phyloP scores from a whole-genome alignment of 805 yeast genomes.

The Candida anglica region DNA sequence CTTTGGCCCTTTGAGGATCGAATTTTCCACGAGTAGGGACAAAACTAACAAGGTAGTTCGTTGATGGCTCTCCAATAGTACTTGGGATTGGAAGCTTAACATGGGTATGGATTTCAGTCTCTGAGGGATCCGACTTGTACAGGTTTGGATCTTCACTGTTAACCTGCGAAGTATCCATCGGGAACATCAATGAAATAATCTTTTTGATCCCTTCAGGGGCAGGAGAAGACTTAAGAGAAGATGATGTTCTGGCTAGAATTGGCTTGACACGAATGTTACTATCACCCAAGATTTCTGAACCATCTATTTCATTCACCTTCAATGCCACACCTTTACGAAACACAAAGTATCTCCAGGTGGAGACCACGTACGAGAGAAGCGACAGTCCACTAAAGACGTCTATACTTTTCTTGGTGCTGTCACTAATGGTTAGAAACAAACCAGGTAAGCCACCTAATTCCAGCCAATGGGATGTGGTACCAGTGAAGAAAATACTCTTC shows the following conservation, averaged over 20 bases:
- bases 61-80: conserved; percentile 35
- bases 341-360: conserved; percentile 85
- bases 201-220: conserved; percentile 11
- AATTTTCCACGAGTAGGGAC: conserved; percentile 76
- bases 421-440: conserved; percentile 73
- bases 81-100: conserved; percentile 25
- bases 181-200: conserved; percentile 55
- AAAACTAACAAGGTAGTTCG: conserved; percentile 67
- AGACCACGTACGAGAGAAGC: conserved; percentile 46
- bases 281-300: conserved; percentile 25
- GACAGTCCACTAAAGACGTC: conserved; percentile 46
- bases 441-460: conserved; percentile 95
- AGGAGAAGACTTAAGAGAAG: neutral
- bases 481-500: conserved; percentile 70
- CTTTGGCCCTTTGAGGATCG: conserved; percentile 57
- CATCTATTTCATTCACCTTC: conserved; percentile 26
- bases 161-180: conserved; percentile 39
- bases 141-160: conserved; percentile 35
- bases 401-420: conserved; percentile 61
- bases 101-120: conserved; percentile 35
- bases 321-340: conserved; percentile 70
- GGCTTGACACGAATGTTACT: conserved; percentile 37
- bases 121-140: conserved; percentile 33
- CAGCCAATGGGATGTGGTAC: conserved; percentile 64
- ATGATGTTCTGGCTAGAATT: conserved; percentile 18